These are phyloP conservation scores for Fagopyrum homotropicum DNA, from an alignment of 148 eudicot species.

Conservation along the genomic window DNA sequence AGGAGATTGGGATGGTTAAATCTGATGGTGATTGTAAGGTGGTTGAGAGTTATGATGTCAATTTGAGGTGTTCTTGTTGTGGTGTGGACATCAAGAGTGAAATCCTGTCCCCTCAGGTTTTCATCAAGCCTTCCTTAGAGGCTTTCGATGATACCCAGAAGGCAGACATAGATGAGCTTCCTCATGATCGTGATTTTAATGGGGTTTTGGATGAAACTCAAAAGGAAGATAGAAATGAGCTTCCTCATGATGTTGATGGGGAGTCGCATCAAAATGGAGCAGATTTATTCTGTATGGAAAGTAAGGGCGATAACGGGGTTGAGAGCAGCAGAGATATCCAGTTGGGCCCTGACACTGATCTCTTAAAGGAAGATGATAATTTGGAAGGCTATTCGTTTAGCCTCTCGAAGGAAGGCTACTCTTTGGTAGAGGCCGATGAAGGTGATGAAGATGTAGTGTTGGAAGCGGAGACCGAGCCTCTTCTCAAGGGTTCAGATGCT, in stretches of 20 bases:
- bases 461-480: conserved; percentile 34
- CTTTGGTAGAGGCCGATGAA: conserved; percentile 17
- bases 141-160: conserved; percentile 32
- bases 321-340: conserved; percentile 15
- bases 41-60: conserved; percentile 25
- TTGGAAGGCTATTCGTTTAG: conserved; percentile 18
- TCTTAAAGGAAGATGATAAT: conserved; percentile 15
- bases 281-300: conserved; percentile 15
- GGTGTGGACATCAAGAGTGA: conserved; percentile 26
- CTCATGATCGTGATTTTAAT: not conserved
- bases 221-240: conserved; percentile 19
- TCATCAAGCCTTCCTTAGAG: conserved; percentile 35
- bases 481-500: conserved; percentile 16
- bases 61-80: conserved; percentile 64
- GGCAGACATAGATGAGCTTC: conserved; percentile 2
- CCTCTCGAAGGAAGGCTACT: conserved; percentile 17
- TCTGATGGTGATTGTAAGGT: conserved; percentile 31
- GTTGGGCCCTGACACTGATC: conserved; percentile 8
- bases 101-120: conserved; percentile 19
- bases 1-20: conserved; percentile 10
- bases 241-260: not conserved
- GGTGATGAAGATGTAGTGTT: conserved; percentile 20
- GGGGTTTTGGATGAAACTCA: conserved; percentile 12
- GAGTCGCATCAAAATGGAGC: conserved; percentile 12
- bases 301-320: conserved; percentile 15